Percentiles rank a stretch among this genome's conserved stretches.
Evolutionary conservation across 106 monocot genomes (phyloP).

Genomic region (Triglochin maritima): DNA sequence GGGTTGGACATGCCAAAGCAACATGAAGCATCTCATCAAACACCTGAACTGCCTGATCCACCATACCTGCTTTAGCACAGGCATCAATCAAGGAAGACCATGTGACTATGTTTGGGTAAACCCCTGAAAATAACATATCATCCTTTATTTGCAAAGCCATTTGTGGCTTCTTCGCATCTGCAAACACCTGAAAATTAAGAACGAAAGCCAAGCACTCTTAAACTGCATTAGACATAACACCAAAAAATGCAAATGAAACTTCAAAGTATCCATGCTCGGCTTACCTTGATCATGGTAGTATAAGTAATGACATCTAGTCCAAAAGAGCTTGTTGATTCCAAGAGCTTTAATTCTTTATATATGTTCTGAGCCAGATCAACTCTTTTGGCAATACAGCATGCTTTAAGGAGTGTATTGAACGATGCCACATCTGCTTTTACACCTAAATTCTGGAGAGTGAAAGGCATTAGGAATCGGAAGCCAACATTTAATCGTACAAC

Average conservation of each 20-base stretch:
- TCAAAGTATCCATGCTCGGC: too few species aligned
- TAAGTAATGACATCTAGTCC: slow-evolving; percentile 75
- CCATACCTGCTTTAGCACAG: slow-evolving; percentile 55
- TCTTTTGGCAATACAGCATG: slow-evolving; percentile 65
- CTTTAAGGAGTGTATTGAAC: slow-evolving; percentile 87
- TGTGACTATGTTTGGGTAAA: slow-evolving; percentile 60
- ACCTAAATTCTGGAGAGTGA: slow-evolving; percentile 42
- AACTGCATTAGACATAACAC: background rate
- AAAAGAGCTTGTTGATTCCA: slow-evolving; percentile 28
- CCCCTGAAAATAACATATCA: slow-evolving; percentile 57
- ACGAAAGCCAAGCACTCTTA: background rate
- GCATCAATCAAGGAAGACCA: slow-evolving; percentile 76
- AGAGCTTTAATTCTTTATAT: slow-evolving; percentile 48
- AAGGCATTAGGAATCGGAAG: too few species aligned
- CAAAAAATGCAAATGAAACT: too few species aligned
- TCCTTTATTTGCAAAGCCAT: slow-evolving; percentile 70
- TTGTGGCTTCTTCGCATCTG: slow-evolving; percentile 84
- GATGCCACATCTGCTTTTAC: slow-evolving; percentile 53
- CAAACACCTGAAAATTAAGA: slow-evolving; percentile 44
- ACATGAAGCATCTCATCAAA: slow-evolving; percentile 67
- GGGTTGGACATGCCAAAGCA: too few species aligned
- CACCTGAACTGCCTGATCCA: slow-evolving; percentile 47
- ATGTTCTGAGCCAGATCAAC: slow-evolving; percentile 77
- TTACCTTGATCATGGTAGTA: slow-evolving; percentile 88
- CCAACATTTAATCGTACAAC: too few species aligned